These are phyloP conservation scores for Diplocarpon rosae DNA, from an alignment of 2,329 filamentous ascomycete species.

Conservation along the genomic window DNA sequence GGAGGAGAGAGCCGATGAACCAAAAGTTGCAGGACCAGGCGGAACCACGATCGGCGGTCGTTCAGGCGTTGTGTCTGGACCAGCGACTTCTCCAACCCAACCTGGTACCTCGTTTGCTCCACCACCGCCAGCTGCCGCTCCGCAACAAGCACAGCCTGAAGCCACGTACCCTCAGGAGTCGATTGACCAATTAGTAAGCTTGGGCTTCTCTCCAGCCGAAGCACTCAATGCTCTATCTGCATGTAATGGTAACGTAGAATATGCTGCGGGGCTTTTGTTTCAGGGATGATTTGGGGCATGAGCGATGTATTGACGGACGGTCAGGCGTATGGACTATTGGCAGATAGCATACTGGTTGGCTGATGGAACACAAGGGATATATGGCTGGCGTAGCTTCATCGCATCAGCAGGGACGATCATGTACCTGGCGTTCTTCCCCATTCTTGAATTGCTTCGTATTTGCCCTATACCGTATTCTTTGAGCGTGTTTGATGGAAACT, in stretches of 20 bases:
- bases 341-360: neutral
- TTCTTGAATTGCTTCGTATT: neutral
- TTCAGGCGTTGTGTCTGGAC: constrained; percentile 60
- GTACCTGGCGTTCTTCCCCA: neutral
- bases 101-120: constrained; percentile 12
- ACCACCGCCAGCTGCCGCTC: constrained; percentile 11
- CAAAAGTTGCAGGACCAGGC: constrained; percentile 71
- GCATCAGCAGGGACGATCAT: neutral
- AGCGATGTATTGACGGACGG: neutral
- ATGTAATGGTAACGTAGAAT: constrained; percentile 75
- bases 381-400: neutral
- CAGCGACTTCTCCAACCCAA: constrained; percentile 21
- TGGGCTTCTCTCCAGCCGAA: constrained; percentile 67
- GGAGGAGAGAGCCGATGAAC: constrained; percentile 64
- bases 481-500: neutral
- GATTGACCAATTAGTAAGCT: constrained; percentile 62
- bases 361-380: neutral
- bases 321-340: neutral
- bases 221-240: constrained; percentile 74
- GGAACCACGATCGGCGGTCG: constrained; percentile 81
- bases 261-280: constrained; percentile 73
- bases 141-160: constrained; percentile 20
- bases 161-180: constrained; percentile 41
- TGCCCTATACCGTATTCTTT: neutral
- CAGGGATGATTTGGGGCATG: constrained; percentile 30